A percentile compares a stretch with the other conserved stretches of the same genome.
Evolutionary conservation across 768 basidiomycete genomes (phyloP).

Genomic region (Leccinum rimulosum): DNA sequence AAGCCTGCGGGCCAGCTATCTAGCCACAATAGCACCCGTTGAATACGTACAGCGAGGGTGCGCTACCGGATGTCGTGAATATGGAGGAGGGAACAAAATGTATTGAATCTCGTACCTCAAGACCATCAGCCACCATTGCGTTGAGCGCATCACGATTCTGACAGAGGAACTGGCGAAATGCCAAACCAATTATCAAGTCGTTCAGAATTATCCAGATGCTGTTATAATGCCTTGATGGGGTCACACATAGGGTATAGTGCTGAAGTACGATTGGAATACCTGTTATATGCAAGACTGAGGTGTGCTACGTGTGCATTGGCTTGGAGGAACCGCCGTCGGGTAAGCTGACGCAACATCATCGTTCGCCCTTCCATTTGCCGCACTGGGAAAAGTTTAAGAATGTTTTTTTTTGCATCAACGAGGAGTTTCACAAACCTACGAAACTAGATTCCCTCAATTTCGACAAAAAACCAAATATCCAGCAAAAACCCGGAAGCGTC

Average conservation of each 20-base stretch:
- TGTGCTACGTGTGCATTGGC: constrained; percentile 31
- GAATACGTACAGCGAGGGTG: constrained; percentile 36
- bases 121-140: constrained; percentile 29
- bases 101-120: constrained; percentile 38
- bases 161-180: constrained; percentile 65
- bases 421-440: constrained; percentile 16
- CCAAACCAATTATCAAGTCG: constrained; percentile 82
- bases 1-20: constrained; percentile 95
- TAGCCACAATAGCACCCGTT: constrained; percentile 70
- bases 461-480: constrained; percentile 2
- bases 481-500: background rate
- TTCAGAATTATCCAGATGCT: constrained; percentile 89
- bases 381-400: constrained; percentile 34
- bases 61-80: constrained; percentile 13
- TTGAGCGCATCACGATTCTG: constrained; percentile 60
- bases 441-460: constrained; percentile 25
- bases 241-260: background rate
- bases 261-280: constrained; percentile 38
- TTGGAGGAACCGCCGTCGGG: constrained; percentile 37
- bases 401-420: background rate
- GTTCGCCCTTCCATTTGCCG: constrained; percentile 61
- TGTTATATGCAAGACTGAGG: constrained; percentile 64
- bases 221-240: constrained; percentile 73
- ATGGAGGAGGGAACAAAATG: background rate
- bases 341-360: constrained; percentile 41